These are phyloP conservation scores for Haematococcus sp. DNA, from an alignment of 139 green algal genomes.

Conservation along the genomic window DNA sequence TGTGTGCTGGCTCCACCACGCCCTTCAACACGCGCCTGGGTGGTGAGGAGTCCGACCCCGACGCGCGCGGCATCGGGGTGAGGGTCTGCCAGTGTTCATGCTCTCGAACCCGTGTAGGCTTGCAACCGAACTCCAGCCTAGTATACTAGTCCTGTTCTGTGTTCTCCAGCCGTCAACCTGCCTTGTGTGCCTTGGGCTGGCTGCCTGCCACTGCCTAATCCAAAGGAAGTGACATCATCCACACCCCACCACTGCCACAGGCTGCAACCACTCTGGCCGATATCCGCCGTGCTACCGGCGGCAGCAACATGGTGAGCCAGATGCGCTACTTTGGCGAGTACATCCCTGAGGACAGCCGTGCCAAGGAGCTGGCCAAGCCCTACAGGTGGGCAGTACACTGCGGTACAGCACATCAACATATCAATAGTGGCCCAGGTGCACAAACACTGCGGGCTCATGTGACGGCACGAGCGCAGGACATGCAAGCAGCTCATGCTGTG, in stretches of 20 bases:
- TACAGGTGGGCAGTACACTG: neutral
- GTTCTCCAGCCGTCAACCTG: too few species aligned
- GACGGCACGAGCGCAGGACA: too few species aligned
- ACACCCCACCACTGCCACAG: neutral
- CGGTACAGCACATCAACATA: too few species aligned
- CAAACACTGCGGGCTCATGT: too few species aligned
- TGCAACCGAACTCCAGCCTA: neutral
- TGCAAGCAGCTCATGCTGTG: too few species aligned
- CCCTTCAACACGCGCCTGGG: conserved; percentile 36
- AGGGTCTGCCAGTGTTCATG: too few species aligned
- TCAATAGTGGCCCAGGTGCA: too few species aligned
- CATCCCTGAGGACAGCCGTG: neutral
- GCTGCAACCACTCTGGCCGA: neutral
- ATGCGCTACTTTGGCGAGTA: neutral
- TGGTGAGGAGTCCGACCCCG: conserved; percentile 40
- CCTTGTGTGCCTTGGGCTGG: too few species aligned
- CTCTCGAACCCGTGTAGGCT: too few species aligned
- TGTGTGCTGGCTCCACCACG: conserved; percentile 31
- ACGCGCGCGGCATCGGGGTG: conserved; percentile 3
- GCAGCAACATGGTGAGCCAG: conserved; percentile 5
- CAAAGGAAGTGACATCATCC: too few species aligned
- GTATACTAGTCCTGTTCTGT: too few species aligned
- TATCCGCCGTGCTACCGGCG: neutral
- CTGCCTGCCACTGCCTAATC: too few species aligned
- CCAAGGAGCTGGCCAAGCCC: neutral